Evolutionary conservation across 768 basidiomycete species (phyloP).

Genomic region (Tylopilus vinaceipallidus): DNA sequence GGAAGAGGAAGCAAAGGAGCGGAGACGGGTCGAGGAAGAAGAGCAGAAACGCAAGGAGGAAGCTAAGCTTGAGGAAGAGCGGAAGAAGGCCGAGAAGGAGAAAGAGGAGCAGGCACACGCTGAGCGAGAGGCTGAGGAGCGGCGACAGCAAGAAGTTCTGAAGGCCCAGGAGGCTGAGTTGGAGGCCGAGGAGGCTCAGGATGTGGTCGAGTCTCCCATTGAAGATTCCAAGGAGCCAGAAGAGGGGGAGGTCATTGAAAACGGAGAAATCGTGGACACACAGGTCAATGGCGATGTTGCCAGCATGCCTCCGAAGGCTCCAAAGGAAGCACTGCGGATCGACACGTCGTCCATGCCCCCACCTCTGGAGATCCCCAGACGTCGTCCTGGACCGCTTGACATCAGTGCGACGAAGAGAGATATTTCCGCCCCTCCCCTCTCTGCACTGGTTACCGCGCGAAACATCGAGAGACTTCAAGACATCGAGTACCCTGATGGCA

Average conservation of each 20-base stretch:
- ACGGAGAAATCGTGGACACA: constrained; percentile 28
- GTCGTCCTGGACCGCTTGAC: constrained; percentile 73
- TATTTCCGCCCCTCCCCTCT: constrained; percentile 35
- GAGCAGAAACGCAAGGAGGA: constrained; percentile 34
- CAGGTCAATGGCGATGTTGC: constrained; percentile 37
- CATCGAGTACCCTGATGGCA: constrained; percentile 79
- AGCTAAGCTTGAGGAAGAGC: constrained; percentile 31
- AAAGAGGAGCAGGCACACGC: constrained; percentile 44
- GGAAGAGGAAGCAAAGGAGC: constrained; percentile 41
- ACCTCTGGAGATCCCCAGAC: constrained; percentile 38
- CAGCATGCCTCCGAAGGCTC: constrained; percentile 37
- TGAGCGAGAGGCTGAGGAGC: constrained; percentile 36
- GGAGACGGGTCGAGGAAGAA: constrained; percentile 31
- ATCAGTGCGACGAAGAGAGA: constrained; percentile 52
- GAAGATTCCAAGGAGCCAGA: constrained; percentile 50
- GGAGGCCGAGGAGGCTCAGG: constrained; percentile 38
- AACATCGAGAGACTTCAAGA: constrained; percentile 79
- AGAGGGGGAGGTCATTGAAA: constrained; percentile 36
- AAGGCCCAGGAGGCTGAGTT: constrained; percentile 25
- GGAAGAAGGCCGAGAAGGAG: constrained; percentile 29
- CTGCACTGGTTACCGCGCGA: constrained; percentile 76
- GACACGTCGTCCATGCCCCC: constrained; percentile 51
- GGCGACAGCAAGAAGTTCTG: constrained; percentile 21
- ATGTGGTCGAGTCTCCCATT: constrained; percentile 32
- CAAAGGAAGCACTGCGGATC: constrained; percentile 61